Percentiles rank a stretch among this genome's conserved stretches.
Evolutionary conservation across 768 basidiomycete species (phyloP).

Genomic region (Phylloporus arenicola): DNA sequence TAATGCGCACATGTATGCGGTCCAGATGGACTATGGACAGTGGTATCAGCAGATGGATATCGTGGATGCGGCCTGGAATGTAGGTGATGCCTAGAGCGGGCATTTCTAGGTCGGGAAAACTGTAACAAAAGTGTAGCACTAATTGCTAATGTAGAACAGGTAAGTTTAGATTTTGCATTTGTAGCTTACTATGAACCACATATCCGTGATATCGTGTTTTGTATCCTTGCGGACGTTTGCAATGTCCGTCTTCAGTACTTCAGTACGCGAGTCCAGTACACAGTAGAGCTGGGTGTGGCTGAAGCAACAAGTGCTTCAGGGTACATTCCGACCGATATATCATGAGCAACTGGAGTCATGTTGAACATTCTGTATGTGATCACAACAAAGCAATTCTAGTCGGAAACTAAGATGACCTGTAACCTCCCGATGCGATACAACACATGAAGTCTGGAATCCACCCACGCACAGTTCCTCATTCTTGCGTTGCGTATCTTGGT

Average conservation of each 20-base stretch:
- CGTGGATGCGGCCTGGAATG: constrained; percentile 13
- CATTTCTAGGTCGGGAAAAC: neutral
- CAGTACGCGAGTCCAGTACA: too few species aligned
- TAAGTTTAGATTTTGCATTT: neutral
- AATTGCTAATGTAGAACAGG: neutral
- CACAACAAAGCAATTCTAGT: neutral
- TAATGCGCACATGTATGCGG: constrained; percentile 10
- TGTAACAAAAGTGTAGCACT: neutral
- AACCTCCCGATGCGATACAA: neutral
- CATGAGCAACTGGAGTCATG: neutral
- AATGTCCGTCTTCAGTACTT: too few species aligned
- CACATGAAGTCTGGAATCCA: too few species aligned
- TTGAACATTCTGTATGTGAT: neutral
- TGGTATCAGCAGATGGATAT: constrained; percentile 14
- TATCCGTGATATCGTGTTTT: neutral
- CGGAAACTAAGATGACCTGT: neutral
- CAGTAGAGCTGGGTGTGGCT: too few species aligned
- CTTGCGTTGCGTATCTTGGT: too few species aligned
- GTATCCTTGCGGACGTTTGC: neutral
- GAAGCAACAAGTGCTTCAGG: too few species aligned
- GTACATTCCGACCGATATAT: neutral
- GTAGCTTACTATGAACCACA: neutral
- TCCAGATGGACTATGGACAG: constrained; percentile 11
- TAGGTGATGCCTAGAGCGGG: constrained; percentile 9
- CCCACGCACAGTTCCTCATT: too few species aligned